A percentile compares a stretch with the other conserved stretches of the same genome.
These are phyloP conservation scores for Sugiyamaella boreocaroliniensis DNA, from an alignment of 805 yeast species.

Conservation along the genomic window DNA sequence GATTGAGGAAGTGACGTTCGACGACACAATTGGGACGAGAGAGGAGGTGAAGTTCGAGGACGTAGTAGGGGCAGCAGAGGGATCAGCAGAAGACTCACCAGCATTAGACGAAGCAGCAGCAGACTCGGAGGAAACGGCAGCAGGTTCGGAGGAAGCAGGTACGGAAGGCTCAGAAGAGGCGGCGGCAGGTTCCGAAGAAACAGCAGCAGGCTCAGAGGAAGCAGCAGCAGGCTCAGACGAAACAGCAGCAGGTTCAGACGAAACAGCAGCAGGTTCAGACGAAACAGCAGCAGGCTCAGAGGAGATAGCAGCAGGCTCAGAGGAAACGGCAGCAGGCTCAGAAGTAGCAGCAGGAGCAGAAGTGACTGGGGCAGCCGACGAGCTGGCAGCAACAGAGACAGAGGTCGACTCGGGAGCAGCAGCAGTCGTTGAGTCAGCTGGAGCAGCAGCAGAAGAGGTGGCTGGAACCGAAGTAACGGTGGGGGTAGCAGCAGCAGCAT, in stretches of 20 bases:
- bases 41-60: background rate
- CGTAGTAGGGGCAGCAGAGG: conserved; percentile 4
- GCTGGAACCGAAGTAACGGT: conserved; percentile 5
- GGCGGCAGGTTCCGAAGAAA: conserved; percentile 6
- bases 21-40: too few species aligned
- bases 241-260: conserved; percentile 13
- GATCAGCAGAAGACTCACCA: conserved; percentile 4
- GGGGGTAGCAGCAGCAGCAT: conserved; percentile 19
- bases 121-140: conserved; percentile 13
- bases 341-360: conserved; percentile 4
- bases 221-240: conserved; percentile 13
- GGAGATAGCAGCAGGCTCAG: conserved; percentile 11
- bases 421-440: conserved; percentile 12
- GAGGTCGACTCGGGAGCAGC: conserved; percentile 14
- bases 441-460: conserved; percentile 1
- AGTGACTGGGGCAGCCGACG: conserved; percentile 10
- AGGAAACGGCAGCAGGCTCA: conserved; percentile 9
- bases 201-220: conserved; percentile 7
- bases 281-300: conserved; percentile 16
- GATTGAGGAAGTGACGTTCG: too few species aligned
- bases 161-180: conserved; percentile 1
- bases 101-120: background rate
- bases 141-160: conserved; percentile 8
- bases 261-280: conserved; percentile 15
- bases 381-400: conserved; percentile 16